Conservation (phyloP, 73 alveolate species). For the Vitrella brassicaformis region DNA sequence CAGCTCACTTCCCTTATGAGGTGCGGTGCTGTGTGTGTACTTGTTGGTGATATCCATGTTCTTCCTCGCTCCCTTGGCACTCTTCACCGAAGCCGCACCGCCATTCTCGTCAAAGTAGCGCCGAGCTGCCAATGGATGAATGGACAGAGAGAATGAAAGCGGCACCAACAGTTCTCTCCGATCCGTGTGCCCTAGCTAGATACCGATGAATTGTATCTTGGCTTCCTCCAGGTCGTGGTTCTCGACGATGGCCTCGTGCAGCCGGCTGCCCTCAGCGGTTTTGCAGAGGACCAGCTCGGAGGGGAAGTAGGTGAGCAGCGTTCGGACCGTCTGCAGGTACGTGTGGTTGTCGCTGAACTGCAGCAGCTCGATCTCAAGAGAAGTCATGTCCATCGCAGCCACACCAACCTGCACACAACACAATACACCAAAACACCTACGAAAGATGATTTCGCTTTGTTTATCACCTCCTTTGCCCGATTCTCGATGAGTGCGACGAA, state of each 20-base stretch:
- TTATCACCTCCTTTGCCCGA: slow-evolving; percentile 14
- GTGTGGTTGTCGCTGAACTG: slow-evolving; percentile 11
- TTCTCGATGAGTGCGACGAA: slow-evolving; percentile 6
- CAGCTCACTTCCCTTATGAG: too few relatives aligned
- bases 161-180: too few relatives aligned
- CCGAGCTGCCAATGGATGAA: slow-evolving; percentile 5
- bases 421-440: too few relatives aligned
- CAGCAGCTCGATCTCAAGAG: slow-evolving; percentile 1
- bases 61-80: background rate
- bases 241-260: background rate
- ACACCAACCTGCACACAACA: too few relatives aligned
- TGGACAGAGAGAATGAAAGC: too few relatives aligned
- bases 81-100: slow-evolving; percentile 14
- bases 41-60: background rate
- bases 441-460: too few relatives aligned
- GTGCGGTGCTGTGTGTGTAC: too few relatives aligned
- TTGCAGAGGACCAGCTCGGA: slow-evolving; percentile 3
- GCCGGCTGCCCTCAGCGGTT: background rate
- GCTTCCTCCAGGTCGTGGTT: background rate
- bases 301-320: slow-evolving; percentile 13
- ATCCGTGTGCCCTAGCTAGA: too few relatives aligned
- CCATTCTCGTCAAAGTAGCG: slow-evolving; percentile 5
- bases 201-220: too few relatives aligned
- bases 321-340: slow-evolving; percentile 13
- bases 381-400: slow-evolving; percentile 8